phyloP scores from a whole-genome alignment of 2,329 filamentous ascomycete species.

The Gnomoniopsis smithogilvyi region DNA sequence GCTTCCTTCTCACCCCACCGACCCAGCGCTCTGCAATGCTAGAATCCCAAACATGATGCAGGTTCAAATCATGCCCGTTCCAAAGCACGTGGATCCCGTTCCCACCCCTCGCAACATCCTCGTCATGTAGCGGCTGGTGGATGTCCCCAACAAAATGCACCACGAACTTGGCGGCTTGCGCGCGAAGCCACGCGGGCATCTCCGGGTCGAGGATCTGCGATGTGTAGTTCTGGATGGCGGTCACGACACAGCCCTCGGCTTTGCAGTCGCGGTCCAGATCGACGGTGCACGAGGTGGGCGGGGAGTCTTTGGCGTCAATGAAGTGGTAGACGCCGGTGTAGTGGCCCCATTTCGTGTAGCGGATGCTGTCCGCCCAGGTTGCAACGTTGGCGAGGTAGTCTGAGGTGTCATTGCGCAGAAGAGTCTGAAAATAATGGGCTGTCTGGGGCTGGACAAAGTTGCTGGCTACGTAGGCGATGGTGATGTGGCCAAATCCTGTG shows the following conservation, averaged over 20 bases:
- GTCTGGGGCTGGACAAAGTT: conserved; percentile 58
- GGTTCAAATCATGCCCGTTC: conserved; percentile 54
- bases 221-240: conserved; percentile 60
- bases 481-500: conserved; percentile 63
- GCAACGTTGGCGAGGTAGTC: conserved; percentile 62
- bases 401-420: conserved; percentile 51
- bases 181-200: conserved; percentile 43
- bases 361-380: conserved; percentile 65
- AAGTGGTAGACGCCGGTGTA: conserved; percentile 65
- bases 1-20: conserved; percentile 49
- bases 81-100: conserved; percentile 67
- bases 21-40: conserved; percentile 64
- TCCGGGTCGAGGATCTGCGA: conserved; percentile 44
- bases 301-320: conserved; percentile 65
- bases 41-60: conserved; percentile 73
- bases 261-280: conserved; percentile 61
- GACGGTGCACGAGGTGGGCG: conserved; percentile 55
- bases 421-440: conserved; percentile 51
- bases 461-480: conserved; percentile 60
- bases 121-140: conserved; percentile 66
- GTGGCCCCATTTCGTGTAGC: conserved; percentile 60
- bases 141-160: conserved; percentile 69
- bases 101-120: conserved; percentile 61
- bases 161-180: conserved; percentile 63
- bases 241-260: conserved; percentile 58